Percentiles rank a stretch among this genome's conserved stretches.
phyloP scores from a whole-genome alignment of 495 filamentous ascomycete species.

The Penicillium angulare region DNA sequence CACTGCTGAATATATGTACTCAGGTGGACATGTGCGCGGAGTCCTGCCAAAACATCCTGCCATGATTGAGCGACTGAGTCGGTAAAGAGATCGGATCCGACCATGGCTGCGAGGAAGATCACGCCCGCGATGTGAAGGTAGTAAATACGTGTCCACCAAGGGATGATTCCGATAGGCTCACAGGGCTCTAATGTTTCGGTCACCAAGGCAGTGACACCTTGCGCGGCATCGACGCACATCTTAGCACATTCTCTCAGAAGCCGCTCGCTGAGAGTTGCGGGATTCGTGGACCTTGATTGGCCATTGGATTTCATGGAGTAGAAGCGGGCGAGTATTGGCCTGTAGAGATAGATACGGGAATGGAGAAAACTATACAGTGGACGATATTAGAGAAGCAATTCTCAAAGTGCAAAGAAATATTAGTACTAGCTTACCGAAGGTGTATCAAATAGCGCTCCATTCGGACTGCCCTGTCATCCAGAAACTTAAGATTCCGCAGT shows the following conservation, averaged over 20 bases:
- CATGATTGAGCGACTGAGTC: constrained; percentile 17
- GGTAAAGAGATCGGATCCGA: constrained; percentile 17
- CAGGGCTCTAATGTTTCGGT: constrained; percentile 14
- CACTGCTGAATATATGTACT: constrained; percentile 18
- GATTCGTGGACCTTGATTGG: not conserved
- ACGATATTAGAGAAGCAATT: not conserved
- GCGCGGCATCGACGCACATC: constrained; percentile 22
- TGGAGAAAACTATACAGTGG: constrained; percentile 12
- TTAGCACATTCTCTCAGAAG: constrained; percentile 18
- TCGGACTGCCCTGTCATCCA: constrained; percentile 9
- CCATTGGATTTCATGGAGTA: constrained; percentile 13
- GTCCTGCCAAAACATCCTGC: constrained; percentile 8
- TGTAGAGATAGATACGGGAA: constrained; percentile 19
- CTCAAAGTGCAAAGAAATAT: not conserved
- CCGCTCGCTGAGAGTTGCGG: constrained; percentile 12
- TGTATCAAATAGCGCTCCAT: constrained; percentile 20
- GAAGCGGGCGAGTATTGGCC: constrained; percentile 20
- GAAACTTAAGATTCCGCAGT: constrained; percentile 5
- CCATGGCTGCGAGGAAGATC: constrained; percentile 24
- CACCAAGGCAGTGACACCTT: constrained; percentile 13
- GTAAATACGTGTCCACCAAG: constrained; percentile 26
- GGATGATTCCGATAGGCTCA: constrained; percentile 16
- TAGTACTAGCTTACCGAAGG: constrained; percentile 13
- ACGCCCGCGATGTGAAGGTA: constrained; percentile 25
- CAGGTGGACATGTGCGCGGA: constrained; percentile 17